Conservation (phyloP, 1,284 basidiomycete genomes). For the Ganoderma sinense region DNA sequence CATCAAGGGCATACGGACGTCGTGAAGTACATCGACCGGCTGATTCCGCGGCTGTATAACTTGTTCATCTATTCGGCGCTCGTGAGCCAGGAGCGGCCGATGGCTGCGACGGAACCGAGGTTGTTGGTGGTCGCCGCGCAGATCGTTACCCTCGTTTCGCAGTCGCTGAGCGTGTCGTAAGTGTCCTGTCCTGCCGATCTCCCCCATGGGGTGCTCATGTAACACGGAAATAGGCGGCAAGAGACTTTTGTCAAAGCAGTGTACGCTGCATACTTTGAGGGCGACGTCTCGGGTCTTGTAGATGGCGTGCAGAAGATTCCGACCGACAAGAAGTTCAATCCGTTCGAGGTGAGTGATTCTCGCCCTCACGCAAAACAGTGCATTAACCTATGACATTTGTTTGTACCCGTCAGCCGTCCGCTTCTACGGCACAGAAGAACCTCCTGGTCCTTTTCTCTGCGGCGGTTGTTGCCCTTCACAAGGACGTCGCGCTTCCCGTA, state of each 20-base stretch:
- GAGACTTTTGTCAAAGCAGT: constrained; percentile 61
- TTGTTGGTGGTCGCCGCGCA: constrained; percentile 71
- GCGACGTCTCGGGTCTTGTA: constrained; percentile 61
- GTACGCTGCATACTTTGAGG: constrained; percentile 67
- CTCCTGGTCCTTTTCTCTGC: constrained; percentile 74
- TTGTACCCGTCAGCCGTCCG: constrained; percentile 46
- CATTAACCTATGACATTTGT: not conserved
- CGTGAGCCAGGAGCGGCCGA: constrained; percentile 37
- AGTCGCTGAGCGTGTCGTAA: constrained; percentile 54
- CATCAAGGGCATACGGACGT: constrained; percentile 72
- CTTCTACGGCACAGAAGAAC: constrained; percentile 61
- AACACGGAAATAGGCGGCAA: constrained; percentile 53
- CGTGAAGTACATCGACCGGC: constrained; percentile 77
- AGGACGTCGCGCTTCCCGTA: constrained; percentile 65
- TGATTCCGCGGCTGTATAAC: constrained; percentile 77
- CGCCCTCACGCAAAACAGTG: not conserved
- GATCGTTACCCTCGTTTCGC: constrained; percentile 75
- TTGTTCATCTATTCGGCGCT: constrained; percentile 71
- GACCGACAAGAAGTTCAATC: constrained; percentile 45
- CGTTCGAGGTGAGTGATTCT: constrained; percentile 52
- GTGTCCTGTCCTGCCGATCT: not conserved
- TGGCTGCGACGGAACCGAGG: constrained; percentile 65
- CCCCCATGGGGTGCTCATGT: not conserved
- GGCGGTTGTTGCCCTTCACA: constrained; percentile 65
- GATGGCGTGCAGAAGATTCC: constrained; percentile 59